A percentile compares a stretch with the other conserved stretches of the same genome.
These are phyloP conservation scores for Phytophthora macrochlamydospora DNA, from an alignment of 352 stramenopile species.

Conservation along the genomic window DNA sequence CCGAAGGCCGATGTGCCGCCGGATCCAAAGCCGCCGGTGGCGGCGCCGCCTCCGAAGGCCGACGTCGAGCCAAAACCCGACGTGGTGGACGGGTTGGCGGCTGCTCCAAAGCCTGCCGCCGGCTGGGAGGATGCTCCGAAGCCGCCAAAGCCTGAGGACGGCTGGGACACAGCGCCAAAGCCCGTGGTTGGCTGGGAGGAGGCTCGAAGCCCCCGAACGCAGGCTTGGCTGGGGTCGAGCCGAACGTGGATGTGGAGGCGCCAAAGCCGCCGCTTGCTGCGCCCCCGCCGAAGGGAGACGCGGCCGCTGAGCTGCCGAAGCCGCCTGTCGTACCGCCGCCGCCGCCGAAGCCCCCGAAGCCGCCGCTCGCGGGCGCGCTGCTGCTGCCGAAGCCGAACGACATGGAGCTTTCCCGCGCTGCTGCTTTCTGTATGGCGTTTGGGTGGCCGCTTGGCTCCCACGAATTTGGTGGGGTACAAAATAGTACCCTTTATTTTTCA, in stretches of 20 bases:
- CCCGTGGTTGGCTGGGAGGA: constrained; percentile 13
- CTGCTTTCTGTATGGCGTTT: constrained; percentile 21
- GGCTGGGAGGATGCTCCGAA: constrained; percentile 27
- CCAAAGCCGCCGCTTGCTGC: constrained; percentile 32
- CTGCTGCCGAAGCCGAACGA: constrained; percentile 59
- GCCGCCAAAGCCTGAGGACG: constrained; percentile 45
- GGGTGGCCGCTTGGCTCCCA: constrained; percentile 12
- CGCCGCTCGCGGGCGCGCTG: constrained; percentile 39
- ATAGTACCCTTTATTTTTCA: background rate
- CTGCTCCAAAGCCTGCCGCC: constrained; percentile 44
- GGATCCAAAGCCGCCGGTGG: constrained; percentile 33
- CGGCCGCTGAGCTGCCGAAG: constrained; percentile 45
- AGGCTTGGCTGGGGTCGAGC: constrained; percentile 32
- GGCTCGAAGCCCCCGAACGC: constrained; percentile 46
- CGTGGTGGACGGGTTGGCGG: constrained; percentile 28
- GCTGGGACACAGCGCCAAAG: constrained; percentile 29
- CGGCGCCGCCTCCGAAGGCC: constrained; percentile 24
- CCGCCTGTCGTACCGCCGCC: constrained; percentile 30
- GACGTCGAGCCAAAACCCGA: constrained; percentile 45
- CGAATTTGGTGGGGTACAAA: too few species aligned
- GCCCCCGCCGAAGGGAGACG: constrained; percentile 57
- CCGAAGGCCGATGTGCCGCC: constrained; percentile 44
- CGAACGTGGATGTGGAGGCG: constrained; percentile 47
- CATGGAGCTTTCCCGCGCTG: constrained; percentile 29
- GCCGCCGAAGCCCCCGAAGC: constrained; percentile 54